Percentiles rank a stretch among this genome's conserved stretches.
These are phyloP conservation scores for Cardamine chenopodiifolia DNA, from an alignment of 345 rosid genomes.

Conservation along the genomic window DNA sequence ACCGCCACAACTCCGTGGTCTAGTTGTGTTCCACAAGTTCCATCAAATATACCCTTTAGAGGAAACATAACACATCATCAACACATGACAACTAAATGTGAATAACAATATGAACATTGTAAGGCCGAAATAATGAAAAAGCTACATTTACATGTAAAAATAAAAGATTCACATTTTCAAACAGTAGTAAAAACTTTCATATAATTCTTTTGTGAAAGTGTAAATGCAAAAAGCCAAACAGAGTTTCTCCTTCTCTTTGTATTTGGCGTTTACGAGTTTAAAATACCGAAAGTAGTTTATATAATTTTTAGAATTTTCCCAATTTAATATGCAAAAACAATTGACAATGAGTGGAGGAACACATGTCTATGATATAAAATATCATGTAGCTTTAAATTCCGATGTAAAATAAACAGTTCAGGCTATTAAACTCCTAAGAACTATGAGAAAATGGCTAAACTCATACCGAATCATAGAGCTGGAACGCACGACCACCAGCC, in stretches of 20 bases:
- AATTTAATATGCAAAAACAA: too few relatives aligned
- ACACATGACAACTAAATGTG: background rate
- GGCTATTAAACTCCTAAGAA: background rate
- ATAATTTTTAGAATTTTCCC: too few relatives aligned
- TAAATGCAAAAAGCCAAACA: background rate
- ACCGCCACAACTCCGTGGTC: constrained; percentile 92
- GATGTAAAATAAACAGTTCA: background rate
- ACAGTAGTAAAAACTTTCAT: background rate
- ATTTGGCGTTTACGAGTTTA: background rate
- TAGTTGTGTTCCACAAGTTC: constrained; percentile 70
- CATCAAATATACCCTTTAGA: constrained; percentile 73
- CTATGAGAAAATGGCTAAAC: background rate
- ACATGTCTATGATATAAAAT: too few relatives aligned
- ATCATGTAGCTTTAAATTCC: background rate
- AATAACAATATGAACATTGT: constrained; percentile 6
- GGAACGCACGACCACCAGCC: constrained; percentile 70
- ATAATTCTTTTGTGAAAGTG: background rate
- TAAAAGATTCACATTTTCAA: background rate
- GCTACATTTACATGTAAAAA: background rate
- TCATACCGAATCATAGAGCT: constrained; percentile 50
- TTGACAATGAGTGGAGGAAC: background rate
- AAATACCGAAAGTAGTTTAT: background rate
- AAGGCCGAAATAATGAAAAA: background rate
- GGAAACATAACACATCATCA: background rate
- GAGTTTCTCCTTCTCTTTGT: background rate